Evolutionary conservation across 352 stramenopile genomes (phyloP).

Genomic region (Pythium oligandrum): DNA sequence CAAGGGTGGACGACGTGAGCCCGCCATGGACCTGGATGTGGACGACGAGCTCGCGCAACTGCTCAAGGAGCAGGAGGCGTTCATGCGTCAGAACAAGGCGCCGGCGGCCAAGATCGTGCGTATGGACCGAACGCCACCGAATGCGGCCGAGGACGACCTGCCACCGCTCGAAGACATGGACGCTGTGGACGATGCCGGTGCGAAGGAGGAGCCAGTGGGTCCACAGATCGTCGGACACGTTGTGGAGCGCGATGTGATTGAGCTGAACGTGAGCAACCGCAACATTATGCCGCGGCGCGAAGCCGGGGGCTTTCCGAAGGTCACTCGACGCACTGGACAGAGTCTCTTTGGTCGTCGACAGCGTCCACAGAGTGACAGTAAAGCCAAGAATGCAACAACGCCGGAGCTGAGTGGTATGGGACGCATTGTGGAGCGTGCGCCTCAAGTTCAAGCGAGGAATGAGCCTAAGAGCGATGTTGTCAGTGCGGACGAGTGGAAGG

Average conservation of each 20-base stretch:
- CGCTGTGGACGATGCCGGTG: background rate
- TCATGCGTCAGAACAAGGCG: constrained; percentile 50
- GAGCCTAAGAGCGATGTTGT: constrained; percentile 6
- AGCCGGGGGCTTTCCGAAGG: constrained; percentile 53
- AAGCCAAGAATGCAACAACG: background rate
- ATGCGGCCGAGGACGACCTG: background rate
- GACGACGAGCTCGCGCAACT: constrained; percentile 76
- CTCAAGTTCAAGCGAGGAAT: background rate
- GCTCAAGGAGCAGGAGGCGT: constrained; percentile 77
- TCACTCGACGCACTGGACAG: constrained; percentile 38
- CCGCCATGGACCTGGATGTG: constrained; percentile 39
- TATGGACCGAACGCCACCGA: constrained; percentile 2
- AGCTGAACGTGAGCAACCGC: constrained; percentile 29
- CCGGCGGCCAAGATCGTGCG: constrained; percentile 60
- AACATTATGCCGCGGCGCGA: constrained; percentile 24
- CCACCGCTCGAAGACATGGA: background rate
- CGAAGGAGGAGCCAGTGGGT: constrained; percentile 12
- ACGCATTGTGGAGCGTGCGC: constrained; percentile 17
- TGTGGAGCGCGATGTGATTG: constrained; percentile 53
- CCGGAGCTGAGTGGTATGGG: constrained; percentile 20
- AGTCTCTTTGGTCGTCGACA: constrained; percentile 69
- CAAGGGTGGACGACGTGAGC: background rate
- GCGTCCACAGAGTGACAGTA: constrained; percentile 15
- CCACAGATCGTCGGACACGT: constrained; percentile 50
- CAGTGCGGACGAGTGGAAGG: constrained; percentile 29